Percentiles rank a stretch among this genome's conserved stretches.
phyloP scores from a whole-genome alignment of 495 filamentous ascomycete species.

The Aspergillus diversus region DNA sequence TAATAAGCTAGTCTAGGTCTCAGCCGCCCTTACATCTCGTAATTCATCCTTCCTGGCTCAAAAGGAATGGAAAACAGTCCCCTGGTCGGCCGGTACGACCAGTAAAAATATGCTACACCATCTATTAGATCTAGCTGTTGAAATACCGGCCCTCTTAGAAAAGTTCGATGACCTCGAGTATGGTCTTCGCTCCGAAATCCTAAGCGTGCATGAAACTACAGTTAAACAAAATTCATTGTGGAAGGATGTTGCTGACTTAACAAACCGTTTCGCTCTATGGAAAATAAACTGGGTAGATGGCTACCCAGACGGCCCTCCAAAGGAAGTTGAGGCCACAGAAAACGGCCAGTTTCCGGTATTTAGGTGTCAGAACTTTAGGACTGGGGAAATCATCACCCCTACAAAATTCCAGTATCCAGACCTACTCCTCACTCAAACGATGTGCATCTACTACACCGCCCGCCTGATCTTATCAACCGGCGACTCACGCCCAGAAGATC shows the following conservation, averaged over 20 bases:
- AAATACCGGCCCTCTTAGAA: constrained; percentile 39
- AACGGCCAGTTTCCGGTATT: constrained; percentile 44
- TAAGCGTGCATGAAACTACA: constrained; percentile 39
- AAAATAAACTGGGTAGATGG: constrained; percentile 38
- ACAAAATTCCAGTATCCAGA: constrained; percentile 45
- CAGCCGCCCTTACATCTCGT: constrained; percentile 37
- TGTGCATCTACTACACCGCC: constrained; percentile 46
- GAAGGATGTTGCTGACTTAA: constrained; percentile 43
- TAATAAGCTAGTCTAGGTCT: constrained; percentile 30
- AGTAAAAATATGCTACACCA: constrained; percentile 48
- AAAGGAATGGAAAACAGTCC: constrained; percentile 49
- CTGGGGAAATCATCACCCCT: constrained; percentile 39
- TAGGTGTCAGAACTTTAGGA: constrained; percentile 43
- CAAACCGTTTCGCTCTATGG: constrained; percentile 39
- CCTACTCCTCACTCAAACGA: constrained; percentile 46
- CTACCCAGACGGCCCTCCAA: constrained; percentile 39
- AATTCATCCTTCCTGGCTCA: constrained; percentile 41
- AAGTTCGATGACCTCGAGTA: constrained; percentile 39
- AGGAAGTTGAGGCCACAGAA: constrained; percentile 32
- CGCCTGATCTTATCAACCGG: constrained; percentile 44
- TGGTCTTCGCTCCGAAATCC: constrained; percentile 23
- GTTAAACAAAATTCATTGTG: constrained; percentile 44
- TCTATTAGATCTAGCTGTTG: constrained; percentile 45
- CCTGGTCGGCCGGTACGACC: constrained; percentile 46
- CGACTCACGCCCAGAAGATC: constrained; percentile 39